Percentiles rank a stretch among this genome's conserved stretches.
Conservation (phyloP, 192 early-diverging fungal genomes). For the Umbelopsis ramanniana region DNA sequence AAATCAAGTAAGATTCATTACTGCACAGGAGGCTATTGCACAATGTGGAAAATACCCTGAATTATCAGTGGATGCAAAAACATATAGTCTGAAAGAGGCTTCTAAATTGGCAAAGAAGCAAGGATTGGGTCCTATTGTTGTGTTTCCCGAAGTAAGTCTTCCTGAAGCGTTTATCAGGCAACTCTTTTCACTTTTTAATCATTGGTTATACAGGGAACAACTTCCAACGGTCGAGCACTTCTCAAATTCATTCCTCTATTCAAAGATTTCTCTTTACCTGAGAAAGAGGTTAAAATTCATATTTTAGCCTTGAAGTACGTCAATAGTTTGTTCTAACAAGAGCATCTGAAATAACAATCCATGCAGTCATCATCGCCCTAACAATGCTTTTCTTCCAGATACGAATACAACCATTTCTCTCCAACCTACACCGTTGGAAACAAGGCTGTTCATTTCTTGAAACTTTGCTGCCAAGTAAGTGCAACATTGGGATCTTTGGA, state of each 20-base stretch:
- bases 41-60: slow-evolving; percentile 51
- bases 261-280: slow-evolving; percentile 56
- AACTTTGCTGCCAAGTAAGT: slow-evolving; percentile 63
- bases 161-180: not conserved
- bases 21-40: slow-evolving; percentile 44
- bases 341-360: too few relatives aligned
- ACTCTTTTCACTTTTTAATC: not conserved
- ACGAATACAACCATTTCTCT: slow-evolving; percentile 63
- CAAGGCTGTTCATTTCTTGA: slow-evolving; percentile 52
- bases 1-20: slow-evolving; percentile 54
- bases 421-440: slow-evolving; percentile 69
- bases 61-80: slow-evolving; percentile 25
- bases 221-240: slow-evolving; percentile 85
- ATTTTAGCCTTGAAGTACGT: slow-evolving; percentile 67
- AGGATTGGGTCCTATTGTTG: slow-evolving; percentile 57
- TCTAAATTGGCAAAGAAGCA: slow-evolving; percentile 42
- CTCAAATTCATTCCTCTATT: slow-evolving; percentile 80
- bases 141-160: slow-evolving; percentile 68
- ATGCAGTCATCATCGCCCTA: not conserved
- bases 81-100: slow-evolving; percentile 49
- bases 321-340: too few relatives aligned
- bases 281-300: slow-evolving; percentile 60
- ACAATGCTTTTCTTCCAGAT: slow-evolving; percentile 44
- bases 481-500: not conserved
- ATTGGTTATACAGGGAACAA: slow-evolving; percentile 60